A percentile compares a stretch with the other conserved stretches of the same genome.
phyloP scores from a whole-genome alignment of 805 yeast genomes.

The Metschnikowia matae region DNA sequence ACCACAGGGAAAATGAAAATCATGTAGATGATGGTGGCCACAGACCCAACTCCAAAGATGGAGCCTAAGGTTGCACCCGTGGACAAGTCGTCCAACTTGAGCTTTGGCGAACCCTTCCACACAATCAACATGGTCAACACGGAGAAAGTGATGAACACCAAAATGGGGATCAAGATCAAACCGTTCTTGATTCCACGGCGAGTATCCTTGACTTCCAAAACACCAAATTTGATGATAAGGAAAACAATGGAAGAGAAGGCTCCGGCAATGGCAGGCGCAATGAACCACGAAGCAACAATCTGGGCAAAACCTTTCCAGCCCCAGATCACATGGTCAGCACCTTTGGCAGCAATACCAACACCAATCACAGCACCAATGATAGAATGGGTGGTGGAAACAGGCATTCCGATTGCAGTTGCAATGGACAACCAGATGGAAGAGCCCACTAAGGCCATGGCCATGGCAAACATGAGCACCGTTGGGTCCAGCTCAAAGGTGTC shows the following conservation, averaged over 20 bases:
- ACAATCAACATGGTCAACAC: slow-evolving; percentile 72
- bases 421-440: slow-evolving; percentile 65
- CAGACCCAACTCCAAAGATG: slow-evolving; percentile 62
- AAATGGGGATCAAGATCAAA: slow-evolving; percentile 52
- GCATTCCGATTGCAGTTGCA: slow-evolving; percentile 67
- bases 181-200: slow-evolving; percentile 48
- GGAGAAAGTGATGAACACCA: slow-evolving; percentile 57
- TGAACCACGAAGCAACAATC: slow-evolving; percentile 76
- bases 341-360: slow-evolving; percentile 68
- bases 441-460: slow-evolving; percentile 74
- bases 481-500: slow-evolving; percentile 49
- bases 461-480: slow-evolving; percentile 67
- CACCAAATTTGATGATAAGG: slow-evolving; percentile 53
- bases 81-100: slow-evolving; percentile 51
- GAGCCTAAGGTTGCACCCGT: slow-evolving; percentile 52
- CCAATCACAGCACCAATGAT: slow-evolving; percentile 76
- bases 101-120: slow-evolving; percentile 76
- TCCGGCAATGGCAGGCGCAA: slow-evolving; percentile 73
- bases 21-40: slow-evolving; percentile 48
- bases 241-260: slow-evolving; percentile 55
- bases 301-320: slow-evolving; percentile 73
- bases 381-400: slow-evolving; percentile 80
- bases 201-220: slow-evolving; percentile 53
- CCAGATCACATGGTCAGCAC: slow-evolving; percentile 59
- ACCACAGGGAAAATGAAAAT: slow-evolving; percentile 58